A percentile compares a stretch with the other conserved stretches of the same genome.
Evolutionary conservation across 2,329 filamentous ascomycete species (phyloP).

Genomic region (Fusarium sp.): DNA sequence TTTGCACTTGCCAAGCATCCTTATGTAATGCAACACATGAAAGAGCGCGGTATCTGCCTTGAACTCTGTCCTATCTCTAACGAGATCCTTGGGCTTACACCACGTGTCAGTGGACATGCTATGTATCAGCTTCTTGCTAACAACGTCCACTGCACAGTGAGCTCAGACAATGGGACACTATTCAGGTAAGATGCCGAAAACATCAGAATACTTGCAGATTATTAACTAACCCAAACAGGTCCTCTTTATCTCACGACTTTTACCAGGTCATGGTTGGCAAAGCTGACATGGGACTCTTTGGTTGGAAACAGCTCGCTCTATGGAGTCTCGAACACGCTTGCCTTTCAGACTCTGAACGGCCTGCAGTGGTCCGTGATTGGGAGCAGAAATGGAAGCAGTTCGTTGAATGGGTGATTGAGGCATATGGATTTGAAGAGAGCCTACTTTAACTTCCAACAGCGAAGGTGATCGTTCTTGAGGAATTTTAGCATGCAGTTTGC

Average conservation of each 20-base stretch:
- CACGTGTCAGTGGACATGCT: constrained; percentile 71
- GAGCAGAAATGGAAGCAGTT: constrained; percentile 68
- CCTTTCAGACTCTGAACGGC: constrained; percentile 57
- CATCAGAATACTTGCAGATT: neutral
- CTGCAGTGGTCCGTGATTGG: constrained; percentile 58
- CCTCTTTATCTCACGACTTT: constrained; percentile 79
- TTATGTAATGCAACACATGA: constrained; percentile 73
- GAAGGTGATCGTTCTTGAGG: neutral
- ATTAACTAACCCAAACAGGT: constrained; percentile 56
- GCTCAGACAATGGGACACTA: constrained; percentile 79
- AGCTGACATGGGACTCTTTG: constrained; percentile 72
- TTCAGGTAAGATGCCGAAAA: constrained; percentile 65
- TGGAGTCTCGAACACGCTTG: constrained; percentile 74
- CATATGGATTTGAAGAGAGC: constrained; percentile 47
- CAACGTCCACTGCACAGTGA: constrained; percentile 78
- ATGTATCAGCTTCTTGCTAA: constrained; percentile 77
- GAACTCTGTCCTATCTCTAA: constrained; percentile 83
- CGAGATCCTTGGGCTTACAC: constrained; percentile 77
- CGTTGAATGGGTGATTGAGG: constrained; percentile 61
- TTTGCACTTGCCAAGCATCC: constrained; percentile 76
- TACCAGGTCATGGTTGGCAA: constrained; percentile 80
- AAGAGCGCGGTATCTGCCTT: constrained; percentile 72
- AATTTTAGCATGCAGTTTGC: neutral
- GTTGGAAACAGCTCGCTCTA: constrained; percentile 74
- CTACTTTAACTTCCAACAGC: neutral